phyloP scores from a whole-genome alignment of 2,329 filamentous ascomycete genomes.

The Decorospora gaudefroyi region DNA sequence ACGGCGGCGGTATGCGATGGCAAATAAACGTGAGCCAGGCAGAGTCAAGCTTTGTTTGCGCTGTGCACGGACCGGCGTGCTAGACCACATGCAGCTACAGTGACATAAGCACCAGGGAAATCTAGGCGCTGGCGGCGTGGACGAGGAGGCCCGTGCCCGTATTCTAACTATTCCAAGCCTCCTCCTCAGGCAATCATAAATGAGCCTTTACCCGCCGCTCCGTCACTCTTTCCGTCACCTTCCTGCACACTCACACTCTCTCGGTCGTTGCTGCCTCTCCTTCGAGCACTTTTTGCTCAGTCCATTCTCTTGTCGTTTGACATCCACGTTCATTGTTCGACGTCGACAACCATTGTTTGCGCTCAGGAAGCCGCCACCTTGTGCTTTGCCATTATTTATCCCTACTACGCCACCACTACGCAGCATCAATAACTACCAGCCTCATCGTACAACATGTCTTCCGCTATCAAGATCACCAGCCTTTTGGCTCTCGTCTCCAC shows the following conservation, averaged over 20 bases:
- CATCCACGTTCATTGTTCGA: conserved; percentile 14
- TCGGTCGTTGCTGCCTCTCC: conserved; percentile 12
- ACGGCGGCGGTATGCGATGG: conserved; percentile 6
- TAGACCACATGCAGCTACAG: too few species aligned
- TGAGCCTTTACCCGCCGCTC: conserved; percentile 9
- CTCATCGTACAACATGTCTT: conserved; percentile 33
- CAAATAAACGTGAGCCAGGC: conserved; percentile 7
- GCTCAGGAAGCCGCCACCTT: conserved; percentile 18
- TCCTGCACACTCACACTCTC: conserved; percentile 10
- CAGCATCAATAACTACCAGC: conserved; percentile 2
- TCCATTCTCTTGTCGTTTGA: conserved; percentile 18
- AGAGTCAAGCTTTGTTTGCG: conserved; percentile 2
- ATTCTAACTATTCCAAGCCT: too few species aligned
- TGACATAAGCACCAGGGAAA: neutral
- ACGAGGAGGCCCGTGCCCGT: conserved; percentile 1
- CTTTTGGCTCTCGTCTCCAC: conserved; percentile 51
- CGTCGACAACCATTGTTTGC: conserved; percentile 13
- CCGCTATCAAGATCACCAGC: conserved; percentile 46
- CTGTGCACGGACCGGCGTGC: conserved; percentile 11
- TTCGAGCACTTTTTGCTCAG: conserved; percentile 16
- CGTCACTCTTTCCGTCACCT: conserved; percentile 5
- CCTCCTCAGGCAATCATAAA: conserved; percentile 11
- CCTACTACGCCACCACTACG: conserved; percentile 9
- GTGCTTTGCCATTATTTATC: conserved; percentile 13
- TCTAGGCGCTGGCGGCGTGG: conserved; percentile 4